phyloP scores from a whole-genome alignment of 2,329 filamentous ascomycete species.

The Talaromyces islandicus region DNA sequence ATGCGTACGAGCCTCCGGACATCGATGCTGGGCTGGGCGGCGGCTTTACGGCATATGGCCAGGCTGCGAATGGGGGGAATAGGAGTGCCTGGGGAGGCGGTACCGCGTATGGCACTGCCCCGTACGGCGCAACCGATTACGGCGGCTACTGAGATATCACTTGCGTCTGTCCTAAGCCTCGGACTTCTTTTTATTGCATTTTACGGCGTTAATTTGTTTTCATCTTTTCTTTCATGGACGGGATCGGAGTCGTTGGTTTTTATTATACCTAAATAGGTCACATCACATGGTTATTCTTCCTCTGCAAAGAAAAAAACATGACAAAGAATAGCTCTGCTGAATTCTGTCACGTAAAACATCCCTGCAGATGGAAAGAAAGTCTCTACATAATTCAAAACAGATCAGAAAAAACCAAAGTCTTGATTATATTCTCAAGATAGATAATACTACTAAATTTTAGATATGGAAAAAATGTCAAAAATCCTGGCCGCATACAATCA shows the following conservation, averaged over 20 bases:
- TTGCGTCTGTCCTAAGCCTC: background rate
- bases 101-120: constrained; percentile 55
- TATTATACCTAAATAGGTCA: background rate
- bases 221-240: background rate
- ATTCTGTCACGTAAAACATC: background rate
- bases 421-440: background rate
- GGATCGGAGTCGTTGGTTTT: background rate
- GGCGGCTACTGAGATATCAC: constrained; percentile 12
- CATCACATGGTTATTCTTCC: background rate
- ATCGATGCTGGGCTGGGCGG: constrained; percentile 29
- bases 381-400: background rate
- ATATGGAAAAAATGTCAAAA: background rate
- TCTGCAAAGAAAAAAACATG: background rate
- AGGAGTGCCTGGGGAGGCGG: constrained; percentile 62
- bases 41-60: constrained; percentile 33
- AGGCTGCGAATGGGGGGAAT: constrained; percentile 33
- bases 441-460: background rate
- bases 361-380: background rate
- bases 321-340: background rate
- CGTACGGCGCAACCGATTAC: constrained; percentile 51
- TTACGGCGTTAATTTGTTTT: background rate
- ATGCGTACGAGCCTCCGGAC: constrained; percentile 42
- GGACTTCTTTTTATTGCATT: background rate
- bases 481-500: background rate
- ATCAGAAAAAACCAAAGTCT: background rate